Evolutionary conservation across 2,329 filamentous ascomycete species (phyloP).

Genomic region (Emydomyces testavorans): DNA sequence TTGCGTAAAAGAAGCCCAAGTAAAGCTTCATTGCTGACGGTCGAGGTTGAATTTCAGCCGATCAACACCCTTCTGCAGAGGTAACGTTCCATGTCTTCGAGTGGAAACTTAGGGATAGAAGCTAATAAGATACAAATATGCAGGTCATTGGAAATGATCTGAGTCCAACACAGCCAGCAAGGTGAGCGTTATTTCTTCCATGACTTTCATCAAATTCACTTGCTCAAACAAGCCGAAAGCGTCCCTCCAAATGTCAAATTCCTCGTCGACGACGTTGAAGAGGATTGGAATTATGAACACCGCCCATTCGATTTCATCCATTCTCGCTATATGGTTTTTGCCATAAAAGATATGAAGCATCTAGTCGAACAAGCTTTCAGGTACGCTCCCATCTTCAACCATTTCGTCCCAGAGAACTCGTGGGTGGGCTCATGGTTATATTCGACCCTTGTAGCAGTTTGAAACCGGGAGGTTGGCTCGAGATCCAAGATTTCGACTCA

Average conservation of each 20-base stretch:
- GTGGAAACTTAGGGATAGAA: background rate
- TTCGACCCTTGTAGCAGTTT: constrained; percentile 13
- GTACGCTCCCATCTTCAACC: background rate
- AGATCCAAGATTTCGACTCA: constrained; percentile 30
- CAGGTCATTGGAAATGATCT: constrained; percentile 16
- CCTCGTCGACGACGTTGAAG: constrained; percentile 51
- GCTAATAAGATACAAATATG: background rate
- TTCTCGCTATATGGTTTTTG: constrained; percentile 40
- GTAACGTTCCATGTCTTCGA: constrained; percentile 8
- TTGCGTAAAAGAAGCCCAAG: no score
- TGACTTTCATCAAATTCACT: background rate
- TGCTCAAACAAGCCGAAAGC: constrained; percentile 20
- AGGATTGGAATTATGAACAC: constrained; percentile 44
- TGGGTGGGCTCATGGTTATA: background rate
- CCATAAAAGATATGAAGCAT: constrained; percentile 42
- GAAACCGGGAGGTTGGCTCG: constrained; percentile 35
- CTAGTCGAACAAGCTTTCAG: constrained; percentile 6
- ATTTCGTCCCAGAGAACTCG: background rate
- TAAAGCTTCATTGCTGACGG: background rate
- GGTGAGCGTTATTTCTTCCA: background rate
- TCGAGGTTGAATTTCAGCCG: constrained; percentile 7
- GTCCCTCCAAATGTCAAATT: constrained; percentile 50
- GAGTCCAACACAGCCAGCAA: constrained; percentile 13
- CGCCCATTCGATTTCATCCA: constrained; percentile 47
- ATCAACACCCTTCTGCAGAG: constrained; percentile 13